Evolutionary conservation across 1,284 basidiomycete species (phyloP).

Genomic region (Earliella scabrosa): DNA sequence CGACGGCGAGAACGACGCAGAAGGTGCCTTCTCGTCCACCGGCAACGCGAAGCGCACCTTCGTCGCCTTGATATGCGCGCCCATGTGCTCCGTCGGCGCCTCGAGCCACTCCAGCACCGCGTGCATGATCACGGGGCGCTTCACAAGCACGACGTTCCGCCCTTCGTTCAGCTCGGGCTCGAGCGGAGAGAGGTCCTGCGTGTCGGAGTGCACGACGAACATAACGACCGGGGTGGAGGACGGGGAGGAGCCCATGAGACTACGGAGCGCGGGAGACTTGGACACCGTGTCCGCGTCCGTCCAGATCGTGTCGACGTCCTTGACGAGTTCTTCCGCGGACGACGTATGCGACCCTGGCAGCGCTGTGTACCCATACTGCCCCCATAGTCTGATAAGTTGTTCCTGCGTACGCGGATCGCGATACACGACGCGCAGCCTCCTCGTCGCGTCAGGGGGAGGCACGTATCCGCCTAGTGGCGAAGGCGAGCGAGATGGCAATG

Average conservation of each 20-base stretch:
- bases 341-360: constrained; percentile 6
- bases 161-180: constrained; percentile 28
- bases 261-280: constrained; percentile 20
- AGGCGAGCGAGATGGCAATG: constrained; percentile 19
- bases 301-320: constrained; percentile 32
- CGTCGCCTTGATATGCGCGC: constrained; percentile 21
- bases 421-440: constrained; percentile 30
- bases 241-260: constrained; percentile 18
- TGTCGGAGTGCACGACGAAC: constrained; percentile 30
- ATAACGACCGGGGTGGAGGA: constrained; percentile 12
- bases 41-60: constrained; percentile 34
- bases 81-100: constrained; percentile 26
- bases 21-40: constrained; percentile 10
- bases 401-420: constrained; percentile 27
- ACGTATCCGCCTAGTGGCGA: constrained; percentile 1
- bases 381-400: constrained; percentile 28
- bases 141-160: constrained; percentile 30
- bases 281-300: constrained; percentile 31
- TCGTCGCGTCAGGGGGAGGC: constrained; percentile 2
- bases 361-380: constrained; percentile 24
- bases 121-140: constrained; percentile 35
- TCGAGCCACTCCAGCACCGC: constrained; percentile 27
- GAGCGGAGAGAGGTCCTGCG: constrained; percentile 26
- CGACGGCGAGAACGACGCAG: background rate
- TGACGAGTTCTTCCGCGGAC: constrained; percentile 21